Conservation (phyloP, 139 green algal species). For the Astrephomene gubernaculifera region DNA sequence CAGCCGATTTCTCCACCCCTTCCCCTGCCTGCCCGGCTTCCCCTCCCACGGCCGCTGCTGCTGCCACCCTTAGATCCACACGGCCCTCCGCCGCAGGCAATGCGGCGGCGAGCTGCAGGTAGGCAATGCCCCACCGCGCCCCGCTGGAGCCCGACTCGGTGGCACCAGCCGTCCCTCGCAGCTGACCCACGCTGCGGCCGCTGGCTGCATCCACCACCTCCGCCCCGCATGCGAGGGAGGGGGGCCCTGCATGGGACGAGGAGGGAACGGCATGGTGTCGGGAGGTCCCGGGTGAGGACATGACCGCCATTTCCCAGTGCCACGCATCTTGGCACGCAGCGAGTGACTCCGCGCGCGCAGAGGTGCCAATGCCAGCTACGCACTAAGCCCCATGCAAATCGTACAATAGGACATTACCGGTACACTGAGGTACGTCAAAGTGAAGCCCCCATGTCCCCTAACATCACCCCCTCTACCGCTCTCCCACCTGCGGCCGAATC, state of each 20-base stretch:
- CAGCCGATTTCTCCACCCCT: neutral
- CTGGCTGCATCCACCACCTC: slow-evolving; percentile 19
- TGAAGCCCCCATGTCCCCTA: too few species aligned
- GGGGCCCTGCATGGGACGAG: neutral
- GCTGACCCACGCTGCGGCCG: slow-evolving; percentile 19
- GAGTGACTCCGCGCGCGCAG: too few species aligned
- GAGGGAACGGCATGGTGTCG: neutral
- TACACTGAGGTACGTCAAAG: too few species aligned
- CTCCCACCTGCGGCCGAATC: too few species aligned
- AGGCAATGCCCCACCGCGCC: slow-evolving; percentile 54
- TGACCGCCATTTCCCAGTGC: too few species aligned
- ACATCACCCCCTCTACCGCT: too few species aligned
- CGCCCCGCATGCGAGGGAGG: neutral
- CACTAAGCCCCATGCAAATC: too few species aligned
- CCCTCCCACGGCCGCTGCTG: neutral
- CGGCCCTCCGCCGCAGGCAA: slow-evolving; percentile 10
- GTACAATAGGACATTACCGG: too few species aligned
- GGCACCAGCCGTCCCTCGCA: slow-evolving; percentile 8
- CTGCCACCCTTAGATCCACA: neutral
- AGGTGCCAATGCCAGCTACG: too few species aligned
- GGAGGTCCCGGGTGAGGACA: too few species aligned
- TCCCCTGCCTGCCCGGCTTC: neutral
- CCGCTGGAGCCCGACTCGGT: slow-evolving; percentile 4
- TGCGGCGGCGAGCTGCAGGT: slow-evolving; percentile 55
- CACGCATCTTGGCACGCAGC: too few species aligned